phyloP scores from a whole-genome alignment of 164 flowering plant genomes.

The Chloranthus sessilifolius region DNA sequence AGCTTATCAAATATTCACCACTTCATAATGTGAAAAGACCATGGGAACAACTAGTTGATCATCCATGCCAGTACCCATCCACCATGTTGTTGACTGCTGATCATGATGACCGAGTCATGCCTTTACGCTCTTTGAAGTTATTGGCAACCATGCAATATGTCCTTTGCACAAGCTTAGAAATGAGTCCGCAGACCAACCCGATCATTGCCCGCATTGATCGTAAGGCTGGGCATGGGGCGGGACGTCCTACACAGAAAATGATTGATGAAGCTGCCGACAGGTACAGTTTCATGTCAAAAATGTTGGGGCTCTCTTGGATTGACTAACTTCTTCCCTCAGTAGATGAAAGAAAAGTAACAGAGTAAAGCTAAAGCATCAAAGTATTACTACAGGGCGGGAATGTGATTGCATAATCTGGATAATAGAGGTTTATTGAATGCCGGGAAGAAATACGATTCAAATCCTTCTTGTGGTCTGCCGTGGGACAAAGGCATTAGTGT shows the following conservation, averaged over 20 bases:
- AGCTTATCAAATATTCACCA: conserved; percentile 96
- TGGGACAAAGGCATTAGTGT: too few species aligned
- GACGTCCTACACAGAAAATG: conserved; percentile 89
- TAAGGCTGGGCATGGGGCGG: conserved; percentile 97
- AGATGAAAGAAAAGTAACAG: too few species aligned
- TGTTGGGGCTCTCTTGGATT: conserved; percentile 55
- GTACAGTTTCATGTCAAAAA: conserved; percentile 74
- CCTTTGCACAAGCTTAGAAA: conserved; percentile 76
- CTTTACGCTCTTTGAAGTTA: conserved; percentile 83
- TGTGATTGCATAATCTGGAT: too few species aligned
- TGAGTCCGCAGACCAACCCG: conserved; percentile 88
- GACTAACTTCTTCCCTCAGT: conserved; percentile 27
- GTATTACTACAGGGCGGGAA: too few species aligned
- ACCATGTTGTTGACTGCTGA: conserved; percentile 97
- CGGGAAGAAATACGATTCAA: too few species aligned
- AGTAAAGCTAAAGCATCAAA: too few species aligned
- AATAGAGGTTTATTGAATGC: too few species aligned
- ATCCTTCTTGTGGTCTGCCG: too few species aligned
- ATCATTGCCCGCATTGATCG: conserved; percentile 86
- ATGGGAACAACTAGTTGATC: conserved; percentile 60
- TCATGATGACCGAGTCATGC: conserved; percentile 98
- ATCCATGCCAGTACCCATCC: conserved; percentile 64
- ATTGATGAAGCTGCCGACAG: conserved; percentile 85
- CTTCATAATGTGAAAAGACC: conserved; percentile 94
- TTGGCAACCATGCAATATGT: conserved; percentile 91